A percentile compares a stretch with the other conserved stretches of the same genome.
These are phyloP conservation scores for Globisporangium cystogenes DNA, from an alignment of 352 stramenopile genomes.

Conservation along the genomic window DNA sequence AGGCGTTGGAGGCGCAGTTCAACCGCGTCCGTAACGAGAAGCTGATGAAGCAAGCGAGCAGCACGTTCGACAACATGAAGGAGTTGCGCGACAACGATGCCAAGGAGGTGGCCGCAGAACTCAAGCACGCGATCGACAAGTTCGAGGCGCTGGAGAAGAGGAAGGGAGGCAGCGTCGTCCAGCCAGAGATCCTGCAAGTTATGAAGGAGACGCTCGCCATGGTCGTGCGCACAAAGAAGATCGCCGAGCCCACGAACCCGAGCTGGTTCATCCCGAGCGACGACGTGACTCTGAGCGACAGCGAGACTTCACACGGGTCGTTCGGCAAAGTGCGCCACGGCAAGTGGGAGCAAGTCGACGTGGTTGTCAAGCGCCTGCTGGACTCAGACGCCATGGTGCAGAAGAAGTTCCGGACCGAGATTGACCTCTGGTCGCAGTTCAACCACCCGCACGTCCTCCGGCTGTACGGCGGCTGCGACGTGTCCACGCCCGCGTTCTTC, in stretches of 20 bases:
- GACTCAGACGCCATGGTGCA: background rate
- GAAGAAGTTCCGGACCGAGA: constrained; percentile 19
- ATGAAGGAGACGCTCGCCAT: constrained; percentile 10
- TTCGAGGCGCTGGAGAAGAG: background rate
- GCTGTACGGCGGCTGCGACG: constrained; percentile 27
- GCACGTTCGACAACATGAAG: no score
- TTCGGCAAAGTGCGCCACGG: constrained; percentile 14
- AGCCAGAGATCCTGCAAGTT: constrained; percentile 1
- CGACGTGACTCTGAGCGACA: constrained; percentile 5
- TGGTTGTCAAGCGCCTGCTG: constrained; percentile 27
- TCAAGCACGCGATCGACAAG: constrained; percentile 17
- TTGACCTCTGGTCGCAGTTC: constrained; percentile 22
- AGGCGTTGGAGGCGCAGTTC: constrained; percentile 5
- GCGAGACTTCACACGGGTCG: constrained; percentile 3
- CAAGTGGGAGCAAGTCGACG: constrained; percentile 14
- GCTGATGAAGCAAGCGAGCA: constrained; percentile 2
- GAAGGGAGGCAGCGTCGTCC: no score
- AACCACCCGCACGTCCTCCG: constrained; percentile 21
- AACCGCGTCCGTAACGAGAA: constrained; percentile 10
- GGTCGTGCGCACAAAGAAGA: constrained; percentile 6
- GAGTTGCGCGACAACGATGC: no score
- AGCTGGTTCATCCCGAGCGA: constrained; percentile 17
- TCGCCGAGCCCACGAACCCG: constrained; percentile 5
- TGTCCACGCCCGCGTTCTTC: constrained; percentile 13
- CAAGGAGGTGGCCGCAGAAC: constrained; percentile 13